phyloP scores from a whole-genome alignment of 2,329 filamentous ascomycete species.

The Alternaria solani region DNA sequence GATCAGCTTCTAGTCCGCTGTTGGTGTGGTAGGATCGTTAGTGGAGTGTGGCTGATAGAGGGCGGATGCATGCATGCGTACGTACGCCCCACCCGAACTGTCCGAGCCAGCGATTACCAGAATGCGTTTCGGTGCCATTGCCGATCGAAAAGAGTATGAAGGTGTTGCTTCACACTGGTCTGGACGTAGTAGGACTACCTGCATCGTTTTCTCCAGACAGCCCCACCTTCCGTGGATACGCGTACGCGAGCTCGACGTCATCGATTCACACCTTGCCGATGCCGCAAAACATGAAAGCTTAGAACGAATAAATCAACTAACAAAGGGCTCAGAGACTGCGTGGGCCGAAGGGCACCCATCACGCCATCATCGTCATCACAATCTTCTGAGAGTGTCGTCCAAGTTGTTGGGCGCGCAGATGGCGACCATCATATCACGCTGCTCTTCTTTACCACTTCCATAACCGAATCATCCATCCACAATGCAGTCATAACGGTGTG shows the following conservation, averaged over 20 bases:
- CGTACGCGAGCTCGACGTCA: slow-evolving; percentile 39
- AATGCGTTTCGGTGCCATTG: slow-evolving; percentile 61
- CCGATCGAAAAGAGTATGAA: not conserved
- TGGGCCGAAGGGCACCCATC: not conserved
- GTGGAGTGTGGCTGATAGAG: slow-evolving; percentile 23
- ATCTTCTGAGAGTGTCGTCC: not conserved
- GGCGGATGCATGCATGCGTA: slow-evolving; percentile 54
- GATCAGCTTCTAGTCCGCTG: slow-evolving; percentile 89
- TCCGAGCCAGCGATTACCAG: slow-evolving; percentile 89
- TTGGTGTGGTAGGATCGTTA: slow-evolving; percentile 51
- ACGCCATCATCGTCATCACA: not conserved
- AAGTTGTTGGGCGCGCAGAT: not conserved
- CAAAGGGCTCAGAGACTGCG: not conserved
- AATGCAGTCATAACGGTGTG: not conserved
- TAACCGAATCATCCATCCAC: not conserved
- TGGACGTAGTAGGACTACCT: not conserved
- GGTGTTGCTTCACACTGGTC: not conserved
- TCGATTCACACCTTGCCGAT: slow-evolving; percentile 14
- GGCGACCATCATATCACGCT: not conserved
- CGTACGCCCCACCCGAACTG: slow-evolving; percentile 88
- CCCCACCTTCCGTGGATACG: slow-evolving; percentile 38
- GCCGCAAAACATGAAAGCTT: not conserved
- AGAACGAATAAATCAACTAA: not conserved
- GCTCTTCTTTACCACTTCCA: not conserved
- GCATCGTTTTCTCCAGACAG: slow-evolving; percentile 15